These are phyloP conservation scores for Tephrocybe rancida DNA, from an alignment of 768 basidiomycete genomes.

Conservation along the genomic window DNA sequence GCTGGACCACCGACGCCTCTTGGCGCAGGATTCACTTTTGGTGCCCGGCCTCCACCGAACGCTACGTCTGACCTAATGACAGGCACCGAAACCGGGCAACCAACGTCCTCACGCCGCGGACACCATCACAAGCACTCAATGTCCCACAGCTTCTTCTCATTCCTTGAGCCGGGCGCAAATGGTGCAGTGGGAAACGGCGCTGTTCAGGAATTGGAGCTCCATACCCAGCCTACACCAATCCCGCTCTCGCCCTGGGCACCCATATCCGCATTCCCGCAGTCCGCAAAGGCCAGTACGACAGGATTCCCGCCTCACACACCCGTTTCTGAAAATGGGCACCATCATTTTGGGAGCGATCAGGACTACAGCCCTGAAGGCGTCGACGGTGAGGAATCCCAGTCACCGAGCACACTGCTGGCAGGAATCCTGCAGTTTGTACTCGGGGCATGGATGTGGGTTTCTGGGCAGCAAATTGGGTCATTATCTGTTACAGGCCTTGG, in stretches of 20 bases:
- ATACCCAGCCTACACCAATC: slow-evolving; percentile 59
- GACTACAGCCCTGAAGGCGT: neutral
- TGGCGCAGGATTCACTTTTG: slow-evolving; percentile 66
- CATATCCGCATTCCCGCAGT: slow-evolving; percentile 40
- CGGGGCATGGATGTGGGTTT: slow-evolving; percentile 83
- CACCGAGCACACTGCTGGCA: slow-evolving; percentile 16
- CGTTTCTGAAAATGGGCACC: slow-evolving; percentile 13
- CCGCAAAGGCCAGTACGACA: slow-evolving; percentile 30
- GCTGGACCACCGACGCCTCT: slow-evolving; percentile 39
- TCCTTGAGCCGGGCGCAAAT: slow-evolving; percentile 74
- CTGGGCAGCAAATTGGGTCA: slow-evolving; percentile 87
- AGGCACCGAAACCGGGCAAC: slow-evolving; percentile 17
- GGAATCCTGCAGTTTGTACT: slow-evolving; percentile 57
- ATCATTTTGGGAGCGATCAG: neutral
- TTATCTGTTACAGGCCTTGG: slow-evolving; percentile 89
- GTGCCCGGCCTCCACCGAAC: slow-evolving; percentile 48
- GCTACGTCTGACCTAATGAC: slow-evolving; percentile 18
- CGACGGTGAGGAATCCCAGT: neutral
- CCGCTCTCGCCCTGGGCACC: slow-evolving; percentile 74
- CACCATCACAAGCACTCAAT: slow-evolving; percentile 94
- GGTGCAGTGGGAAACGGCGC: slow-evolving; percentile 5
- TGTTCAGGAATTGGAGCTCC: slow-evolving; percentile 37
- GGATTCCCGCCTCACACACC: slow-evolving; percentile 17
- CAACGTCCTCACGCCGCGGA: slow-evolving; percentile 53
- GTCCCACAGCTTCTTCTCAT: slow-evolving; percentile 95